phyloP scores from a whole-genome alignment of 169 alveolate species.

The Ichthyophthirius multifiliis region DNA sequence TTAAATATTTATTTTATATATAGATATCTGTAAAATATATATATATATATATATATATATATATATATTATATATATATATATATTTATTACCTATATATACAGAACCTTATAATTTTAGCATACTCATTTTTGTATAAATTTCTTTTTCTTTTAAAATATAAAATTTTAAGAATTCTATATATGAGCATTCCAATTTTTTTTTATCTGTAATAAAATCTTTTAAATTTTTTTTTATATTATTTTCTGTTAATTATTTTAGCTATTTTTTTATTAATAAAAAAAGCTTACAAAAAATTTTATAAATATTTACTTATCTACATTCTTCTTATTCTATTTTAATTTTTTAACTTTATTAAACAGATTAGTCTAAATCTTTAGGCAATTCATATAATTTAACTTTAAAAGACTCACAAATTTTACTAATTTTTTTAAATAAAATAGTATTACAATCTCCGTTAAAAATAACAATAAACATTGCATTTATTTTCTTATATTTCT shows the following conservation, averaged over 20 bases:
- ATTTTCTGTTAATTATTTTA: neutral
- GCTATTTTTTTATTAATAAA: neutral
- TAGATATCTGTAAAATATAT: neutral
- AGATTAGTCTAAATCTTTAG: conserved; percentile 12
- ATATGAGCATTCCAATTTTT: conserved; percentile 61
- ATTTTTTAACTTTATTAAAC: conserved; percentile 7
- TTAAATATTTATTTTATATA: conserved; percentile 89
- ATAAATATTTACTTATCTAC: neutral
- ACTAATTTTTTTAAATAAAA: conserved; percentile 85
- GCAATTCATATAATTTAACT: conserved; percentile 32
- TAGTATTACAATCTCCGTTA: conserved; percentile 83
- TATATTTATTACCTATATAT: conserved; percentile 16
- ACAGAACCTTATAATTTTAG: conserved; percentile 90
- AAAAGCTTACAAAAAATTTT: too few relatives aligned
- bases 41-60: neutral
- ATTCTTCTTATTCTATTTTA: neutral
- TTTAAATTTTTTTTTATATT: conserved; percentile 2
- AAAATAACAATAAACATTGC: conserved; percentile 94
- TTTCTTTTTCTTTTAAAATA: conserved; percentile 93
- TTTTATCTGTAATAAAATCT: neutral
- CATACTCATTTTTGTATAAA: conserved; percentile 90
- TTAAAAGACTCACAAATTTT: conserved; percentile 89
- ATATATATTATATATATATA: neutral
- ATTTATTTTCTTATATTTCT: too few relatives aligned
- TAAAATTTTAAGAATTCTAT: conserved; percentile 93